Evolutionary conservation across 805 yeast genomes (phyloP), one percentile per base, ranked within the genome.

Genomic region (Monosporozyma aquatica): DNA sequence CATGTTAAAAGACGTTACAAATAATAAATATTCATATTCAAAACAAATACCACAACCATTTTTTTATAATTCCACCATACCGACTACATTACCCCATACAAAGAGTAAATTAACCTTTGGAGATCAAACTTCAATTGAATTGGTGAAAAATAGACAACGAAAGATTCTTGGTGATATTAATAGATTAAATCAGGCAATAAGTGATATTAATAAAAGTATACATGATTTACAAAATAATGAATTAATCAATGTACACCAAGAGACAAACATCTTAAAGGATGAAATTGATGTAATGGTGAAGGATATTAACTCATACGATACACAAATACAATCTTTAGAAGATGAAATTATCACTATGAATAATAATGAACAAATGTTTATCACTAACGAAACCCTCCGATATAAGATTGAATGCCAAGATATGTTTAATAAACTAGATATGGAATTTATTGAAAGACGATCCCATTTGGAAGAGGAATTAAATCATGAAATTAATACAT

Each of bases 121-220:
- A 3, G 62, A 61, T 47, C 59, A 59, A 3, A 44, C 47, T 5
- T 54, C 58, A 2, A 53, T 62, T 3, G 63, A 59, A 41, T 53
- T 55, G 29, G 61, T 61, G 8, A 61, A 61, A 41, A 51, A 50
- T 32, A 50, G 61, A 15, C 62, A 60, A 45, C 48, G 64, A 20
- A 59, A 58, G 43, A 46, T 58, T 5, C 44, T 59, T 28, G 50
- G 52, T 32, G 64, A 60, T 44, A 57, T 61, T 5, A 46, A 51
- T 26, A 53, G 48, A 35, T 49, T 55, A 15, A 51, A 54, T 24
- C 54, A 51, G 21, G 55, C 56, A 3, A 57, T 60, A n/a, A 42
- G 43, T 3, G 59, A 56, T 34, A 51, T 57, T 26, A 58, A 58
- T 15, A 47, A 53, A 28, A 58, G 24, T 24, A n/a, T 40, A n/a